Evolutionary conservation across 495 filamentous ascomycete species (phyloP).

Genomic region (Amphirosellinia nigrospora): DNA sequence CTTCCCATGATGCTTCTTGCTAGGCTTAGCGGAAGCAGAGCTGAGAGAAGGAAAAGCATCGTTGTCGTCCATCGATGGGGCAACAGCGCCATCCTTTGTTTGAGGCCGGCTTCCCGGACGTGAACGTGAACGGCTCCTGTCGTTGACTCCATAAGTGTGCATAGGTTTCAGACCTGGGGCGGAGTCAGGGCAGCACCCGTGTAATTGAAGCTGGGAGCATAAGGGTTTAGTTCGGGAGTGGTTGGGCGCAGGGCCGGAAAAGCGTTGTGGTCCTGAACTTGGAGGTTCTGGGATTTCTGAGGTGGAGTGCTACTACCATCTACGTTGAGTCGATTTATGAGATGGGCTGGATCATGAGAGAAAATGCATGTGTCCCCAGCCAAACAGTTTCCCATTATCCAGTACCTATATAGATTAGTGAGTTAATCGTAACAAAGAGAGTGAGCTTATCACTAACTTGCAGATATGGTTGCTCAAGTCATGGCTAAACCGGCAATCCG

Average conservation of each 20-base stretch:
- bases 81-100: constrained; percentile 67
- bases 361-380: constrained; percentile 95
- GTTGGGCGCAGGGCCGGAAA: constrained; percentile 80
- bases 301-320: constrained; percentile 67
- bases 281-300: constrained; percentile 66
- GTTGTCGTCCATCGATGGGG: constrained; percentile 86
- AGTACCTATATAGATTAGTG: constrained; percentile 70
- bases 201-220: constrained; percentile 61
- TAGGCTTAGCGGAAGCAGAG: constrained; percentile 74
- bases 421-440: constrained; percentile 19
- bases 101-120: constrained; percentile 87
- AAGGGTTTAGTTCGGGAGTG: constrained; percentile 63
- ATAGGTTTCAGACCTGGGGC: constrained; percentile 66
- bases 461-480: constrained; percentile 94
- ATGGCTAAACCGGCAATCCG: constrained; percentile 97
- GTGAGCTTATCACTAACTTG: constrained; percentile 73
- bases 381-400: constrained; percentile 95
- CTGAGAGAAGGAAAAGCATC: constrained; percentile 96
- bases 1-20: constrained; percentile 91
- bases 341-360: constrained; percentile 89
- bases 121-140: constrained; percentile 73
- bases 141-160: constrained; percentile 56
- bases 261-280: constrained; percentile 85
- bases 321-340: constrained; percentile 71
- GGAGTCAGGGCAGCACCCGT: constrained; percentile 59